A percentile compares a stretch with the other conserved stretches of the same genome.
Evolutionary conservation across 2,329 filamentous ascomycete species (phyloP).

Genomic region (Calonectria hawksworthii): DNA sequence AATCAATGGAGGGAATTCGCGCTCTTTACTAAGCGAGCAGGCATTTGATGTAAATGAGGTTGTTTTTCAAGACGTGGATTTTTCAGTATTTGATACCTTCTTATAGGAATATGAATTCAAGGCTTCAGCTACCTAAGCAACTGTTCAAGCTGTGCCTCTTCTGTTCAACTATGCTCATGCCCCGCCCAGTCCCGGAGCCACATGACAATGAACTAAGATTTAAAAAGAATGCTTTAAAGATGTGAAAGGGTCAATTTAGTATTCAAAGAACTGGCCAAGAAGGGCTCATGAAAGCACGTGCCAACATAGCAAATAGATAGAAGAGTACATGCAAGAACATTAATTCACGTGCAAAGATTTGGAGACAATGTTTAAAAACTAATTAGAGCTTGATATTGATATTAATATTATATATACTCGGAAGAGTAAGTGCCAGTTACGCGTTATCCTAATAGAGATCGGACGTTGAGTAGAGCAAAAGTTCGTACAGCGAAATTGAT

Average conservation of each 20-base stretch:
- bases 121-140: too few species aligned
- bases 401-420: conserved; percentile 3
- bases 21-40: conserved; percentile 27
- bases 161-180: too few species aligned
- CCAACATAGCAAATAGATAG: too few species aligned
- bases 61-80: conserved; percentile 48
- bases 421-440: background rate
- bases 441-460: background rate
- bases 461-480: background rate
- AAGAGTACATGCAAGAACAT: too few species aligned
- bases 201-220: too few species aligned
- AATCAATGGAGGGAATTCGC: conserved; percentile 11
- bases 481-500: background rate
- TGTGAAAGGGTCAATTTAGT: too few species aligned
- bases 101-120: too few species aligned
- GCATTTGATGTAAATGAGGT: conserved; percentile 37
- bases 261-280: too few species aligned
- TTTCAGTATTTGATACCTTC: conserved; percentile 47
- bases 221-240: too few species aligned
- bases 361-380: background rate
- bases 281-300: too few species aligned
- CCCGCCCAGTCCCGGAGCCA: too few species aligned
- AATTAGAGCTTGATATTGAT: background rate
- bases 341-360: background rate
- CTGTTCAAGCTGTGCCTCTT: too few species aligned